Percentiles rank a stretch among this genome's conserved stretches.
phyloP scores from a whole-genome alignment of 345 rosid genomes.

The Rhodamnia argentea region DNA sequence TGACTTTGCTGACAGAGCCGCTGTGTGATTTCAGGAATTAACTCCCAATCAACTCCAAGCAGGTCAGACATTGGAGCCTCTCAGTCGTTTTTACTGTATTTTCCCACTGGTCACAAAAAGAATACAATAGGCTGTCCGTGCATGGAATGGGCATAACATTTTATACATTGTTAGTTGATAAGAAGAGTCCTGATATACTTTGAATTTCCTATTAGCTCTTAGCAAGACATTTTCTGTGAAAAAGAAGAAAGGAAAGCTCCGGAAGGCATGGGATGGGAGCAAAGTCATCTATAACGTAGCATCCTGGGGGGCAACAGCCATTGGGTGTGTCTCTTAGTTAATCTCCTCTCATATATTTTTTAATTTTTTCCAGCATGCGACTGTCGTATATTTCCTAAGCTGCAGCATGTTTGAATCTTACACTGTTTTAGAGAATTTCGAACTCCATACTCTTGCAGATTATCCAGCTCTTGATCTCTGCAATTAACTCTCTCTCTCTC shows the following conservation, averaged over 20 bases:
- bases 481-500: not conserved
- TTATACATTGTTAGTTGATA: not conserved
- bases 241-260: conserved; percentile 84
- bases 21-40: conserved; percentile 43
- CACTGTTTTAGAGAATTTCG: not conserved
- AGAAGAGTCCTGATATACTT: conserved; percentile 2
- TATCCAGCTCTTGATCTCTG: not conserved
- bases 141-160: not conserved
- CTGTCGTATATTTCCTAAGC: not conserved
- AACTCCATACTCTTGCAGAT: not conserved
- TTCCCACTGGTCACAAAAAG: not conserved
- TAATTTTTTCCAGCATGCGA: not conserved
- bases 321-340: conserved; percentile 42
- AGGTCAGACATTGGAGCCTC: conserved; percentile 33
- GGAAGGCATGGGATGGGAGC: conserved; percentile 99
- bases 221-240: conserved; percentile 79
- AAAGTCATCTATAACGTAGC: conserved; percentile 87
- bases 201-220: conserved; percentile 41
- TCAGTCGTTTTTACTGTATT: not conserved
- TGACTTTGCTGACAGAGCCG: not conserved
- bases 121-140: not conserved
- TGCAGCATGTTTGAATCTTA: not conserved
- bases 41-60: conserved; percentile 92
- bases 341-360: not conserved
- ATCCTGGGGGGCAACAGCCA: conserved; percentile 97